Evolutionary conservation across 164 flowering plant genomes (phyloP), one percentile per base, ranked within the genome.

Genomic region (Piper betle): DNA sequence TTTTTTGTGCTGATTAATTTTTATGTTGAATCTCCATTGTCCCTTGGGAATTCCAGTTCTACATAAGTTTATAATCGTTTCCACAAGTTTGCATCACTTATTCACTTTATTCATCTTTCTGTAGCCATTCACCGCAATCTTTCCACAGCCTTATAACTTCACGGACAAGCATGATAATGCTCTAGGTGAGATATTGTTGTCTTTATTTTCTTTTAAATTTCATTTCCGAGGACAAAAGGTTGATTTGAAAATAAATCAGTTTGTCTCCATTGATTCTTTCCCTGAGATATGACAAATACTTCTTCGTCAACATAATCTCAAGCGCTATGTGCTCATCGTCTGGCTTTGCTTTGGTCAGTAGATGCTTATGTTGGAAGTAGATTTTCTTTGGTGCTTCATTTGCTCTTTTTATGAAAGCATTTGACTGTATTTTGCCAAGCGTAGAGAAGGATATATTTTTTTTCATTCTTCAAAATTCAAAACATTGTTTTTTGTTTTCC

Each of bases 51-150:
- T 5, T 25, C 16, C 15, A 38, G 4, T 52, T 41, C 8, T 59
- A 60, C 62, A 53, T 25, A 37, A 17, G 25, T 17, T 46, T 13
- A 37, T 7, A 16, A 6, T 18, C 15, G 18, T 20, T 33, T 2
- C 25, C n/a, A 39, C 59, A 64, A 25, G 1, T 55, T 17, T 55
- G 11, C 58, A 55, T 13, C 11, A 55, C 39, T 33, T 55, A 15
- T 33, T 4, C 39, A 33, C 58, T 33, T 25, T 38, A 9, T 15
- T 33, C 12, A 16, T 55, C 38, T 55, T 2, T 4, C 20, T 65
- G 41, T 52, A 89, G 96, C 75, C 73, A 41, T 68, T 82, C 69
- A 83, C 90, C 53, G 88, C 86, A 61, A 70, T 93, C 64, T 93
- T 89, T 66, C 98, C 98, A n/a, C 56, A 61, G 37, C 61, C 97